Evolutionary conservation across 768 basidiomycete genomes (phyloP).

Genomic region (Dictyophora rubrovolvata): DNA sequence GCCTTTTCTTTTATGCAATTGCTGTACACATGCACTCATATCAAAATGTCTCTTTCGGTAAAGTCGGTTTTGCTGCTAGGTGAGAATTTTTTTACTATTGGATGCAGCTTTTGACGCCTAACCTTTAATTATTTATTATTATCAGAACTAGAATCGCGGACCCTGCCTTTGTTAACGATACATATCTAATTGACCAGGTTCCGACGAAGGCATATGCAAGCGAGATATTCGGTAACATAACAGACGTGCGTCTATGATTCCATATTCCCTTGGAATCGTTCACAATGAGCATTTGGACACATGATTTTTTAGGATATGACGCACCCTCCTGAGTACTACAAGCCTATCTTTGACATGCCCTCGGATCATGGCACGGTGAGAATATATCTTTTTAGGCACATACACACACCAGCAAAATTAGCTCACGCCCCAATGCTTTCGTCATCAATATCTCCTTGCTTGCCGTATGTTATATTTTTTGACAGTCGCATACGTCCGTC

Average conservation of each 20-base stretch:
- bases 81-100: slow-evolving; percentile 15
- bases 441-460: too few relatives aligned
- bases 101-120: background rate
- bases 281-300: background rate
- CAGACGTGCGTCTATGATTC: slow-evolving; percentile 47
- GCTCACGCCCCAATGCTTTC: background rate
- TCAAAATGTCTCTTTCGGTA: background rate
- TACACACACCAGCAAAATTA: background rate
- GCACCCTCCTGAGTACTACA: slow-evolving; percentile 74
- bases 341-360: slow-evolving; percentile 67
- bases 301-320: slow-evolving; percentile 52
- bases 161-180: slow-evolving; percentile 53
- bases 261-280: background rate
- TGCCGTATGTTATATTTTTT: too few relatives aligned
- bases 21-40: slow-evolving; percentile 6
- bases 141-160: slow-evolving; percentile 76
- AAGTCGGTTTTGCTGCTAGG: slow-evolving; percentile 60
- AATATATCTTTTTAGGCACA: background rate
- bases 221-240: slow-evolving; percentile 54
- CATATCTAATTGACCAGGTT: slow-evolving; percentile 49
- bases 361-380: slow-evolving; percentile 82
- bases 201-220: slow-evolving; percentile 59
- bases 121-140: background rate
- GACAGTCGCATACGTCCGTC: slow-evolving; percentile 73
- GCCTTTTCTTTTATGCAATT: slow-evolving; percentile 5